These are phyloP conservation scores for Pelargonium myrrhifolium DNA, from an alignment of 441 rosid species.

Conservation along the genomic window DNA sequence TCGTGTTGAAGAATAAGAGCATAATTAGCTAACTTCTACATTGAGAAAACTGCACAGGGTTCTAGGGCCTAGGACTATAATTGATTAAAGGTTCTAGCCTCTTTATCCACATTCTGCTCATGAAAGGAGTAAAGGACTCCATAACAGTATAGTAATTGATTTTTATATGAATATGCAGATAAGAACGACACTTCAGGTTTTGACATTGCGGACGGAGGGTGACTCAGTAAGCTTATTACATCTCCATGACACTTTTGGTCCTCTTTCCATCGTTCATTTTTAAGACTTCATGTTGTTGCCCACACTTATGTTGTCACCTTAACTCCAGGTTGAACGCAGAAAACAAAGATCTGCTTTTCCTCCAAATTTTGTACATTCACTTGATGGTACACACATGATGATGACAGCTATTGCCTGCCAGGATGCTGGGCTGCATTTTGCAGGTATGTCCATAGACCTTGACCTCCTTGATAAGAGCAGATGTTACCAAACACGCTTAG, in stretches of 20 bases:
- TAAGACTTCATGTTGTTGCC: constrained; percentile 5
- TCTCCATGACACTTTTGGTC: constrained; percentile 7
- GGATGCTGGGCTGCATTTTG: constrained; percentile 78
- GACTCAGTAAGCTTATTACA: constrained; percentile 47
- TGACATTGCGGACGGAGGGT: constrained; percentile 81
- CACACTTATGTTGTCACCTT: constrained; percentile 7
- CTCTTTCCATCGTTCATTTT: constrained; percentile 11
- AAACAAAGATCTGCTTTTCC: constrained; percentile 95
- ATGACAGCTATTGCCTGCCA: constrained; percentile 96
- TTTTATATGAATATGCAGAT: constrained; percentile 43
- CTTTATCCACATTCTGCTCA: not conserved
- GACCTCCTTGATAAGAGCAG: not conserved
- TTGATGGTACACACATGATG: constrained; percentile 99
- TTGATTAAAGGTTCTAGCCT: not conserved
- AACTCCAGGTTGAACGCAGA: constrained; percentile 59
- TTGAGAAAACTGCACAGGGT: not conserved
- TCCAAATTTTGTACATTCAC: constrained; percentile 92
- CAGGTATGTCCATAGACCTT: constrained; percentile 41
- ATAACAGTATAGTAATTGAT: constrained; percentile 12
- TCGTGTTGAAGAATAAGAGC: not conserved
- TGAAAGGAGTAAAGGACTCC: constrained; percentile 9
- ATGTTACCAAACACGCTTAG: not conserved
- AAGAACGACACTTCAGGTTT: constrained; percentile 83
- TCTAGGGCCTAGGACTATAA: not conserved
- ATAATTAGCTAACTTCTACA: not conserved